phyloP scores from a whole-genome alignment of 2,329 filamentous ascomycete genomes.

The Pseudopithomyces maydicus region DNA sequence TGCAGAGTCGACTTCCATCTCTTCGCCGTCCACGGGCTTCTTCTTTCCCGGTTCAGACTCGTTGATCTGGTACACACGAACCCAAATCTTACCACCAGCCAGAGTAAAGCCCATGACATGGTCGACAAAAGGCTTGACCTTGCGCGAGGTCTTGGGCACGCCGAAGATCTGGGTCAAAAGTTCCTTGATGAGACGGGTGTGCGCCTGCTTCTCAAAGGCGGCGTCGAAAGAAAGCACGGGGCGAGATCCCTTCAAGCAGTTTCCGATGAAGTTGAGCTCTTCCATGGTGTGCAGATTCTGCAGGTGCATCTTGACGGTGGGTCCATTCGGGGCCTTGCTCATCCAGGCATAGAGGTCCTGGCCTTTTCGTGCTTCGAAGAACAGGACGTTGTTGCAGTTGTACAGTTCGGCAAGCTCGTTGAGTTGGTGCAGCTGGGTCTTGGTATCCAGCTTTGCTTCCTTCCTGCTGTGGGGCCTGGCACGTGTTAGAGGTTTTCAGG shows the following conservation, averaged over 20 bases:
- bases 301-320: constrained; percentile 75
- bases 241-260: constrained; percentile 91
- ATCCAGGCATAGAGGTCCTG: constrained; percentile 96
- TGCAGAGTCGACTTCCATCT: constrained; percentile 38
- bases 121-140: constrained; percentile 94
- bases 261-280: constrained; percentile 94
- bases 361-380: constrained; percentile 93
- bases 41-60: constrained; percentile 71
- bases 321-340: constrained; percentile 85
- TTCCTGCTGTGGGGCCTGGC: constrained; percentile 79
- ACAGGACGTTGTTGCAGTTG: constrained; percentile 93
- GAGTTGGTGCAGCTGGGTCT: constrained; percentile 71
- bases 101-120: constrained; percentile 92
- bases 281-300: constrained; percentile 95
- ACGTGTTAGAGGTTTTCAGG: constrained; percentile 9
- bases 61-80: constrained; percentile 90
- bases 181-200: constrained; percentile 85
- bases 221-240: constrained; percentile 91
- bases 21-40: constrained; percentile 48
- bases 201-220: constrained; percentile 79
- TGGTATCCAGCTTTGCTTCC: constrained; percentile 96
- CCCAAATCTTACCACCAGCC: constrained; percentile 93
- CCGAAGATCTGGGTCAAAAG: constrained; percentile 89
- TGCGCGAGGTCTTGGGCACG: constrained; percentile 84
- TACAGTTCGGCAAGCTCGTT: constrained; percentile 67